Conservation (phyloP, 2,329 filamentous ascomycete species). For the Phialophora expanda region DNA sequence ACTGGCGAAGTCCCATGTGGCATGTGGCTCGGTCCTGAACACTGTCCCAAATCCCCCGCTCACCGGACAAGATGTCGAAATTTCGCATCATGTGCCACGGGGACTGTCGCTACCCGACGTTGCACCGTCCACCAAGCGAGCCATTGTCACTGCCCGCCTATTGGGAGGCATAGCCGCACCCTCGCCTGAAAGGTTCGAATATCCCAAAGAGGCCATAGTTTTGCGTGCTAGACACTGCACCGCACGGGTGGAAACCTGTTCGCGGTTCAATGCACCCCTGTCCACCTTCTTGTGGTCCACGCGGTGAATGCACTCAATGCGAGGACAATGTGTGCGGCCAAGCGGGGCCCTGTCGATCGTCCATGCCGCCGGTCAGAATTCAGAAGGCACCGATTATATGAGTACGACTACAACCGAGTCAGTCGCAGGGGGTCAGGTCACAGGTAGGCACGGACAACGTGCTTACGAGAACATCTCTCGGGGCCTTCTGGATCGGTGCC, state of each 20-base stretch:
- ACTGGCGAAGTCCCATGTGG: neutral
- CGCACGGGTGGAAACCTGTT: neutral
- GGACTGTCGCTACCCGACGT: neutral
- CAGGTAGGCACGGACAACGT: neutral
- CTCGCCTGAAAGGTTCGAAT: constrained; percentile 2
- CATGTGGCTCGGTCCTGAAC: neutral
- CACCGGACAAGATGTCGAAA: neutral
- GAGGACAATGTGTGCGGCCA: neutral
- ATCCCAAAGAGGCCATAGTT: neutral
- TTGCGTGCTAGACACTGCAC: neutral
- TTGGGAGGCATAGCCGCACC: neutral
- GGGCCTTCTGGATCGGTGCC: neutral
- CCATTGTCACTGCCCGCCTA: neutral
- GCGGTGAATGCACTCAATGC: neutral
- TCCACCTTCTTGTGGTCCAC: neutral
- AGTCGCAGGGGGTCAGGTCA: neutral
- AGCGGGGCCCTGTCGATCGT: neutral
- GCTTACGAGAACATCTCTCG: neutral
- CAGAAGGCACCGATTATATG: neutral
- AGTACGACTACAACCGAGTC: too few relatives aligned
- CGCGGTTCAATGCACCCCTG: neutral
- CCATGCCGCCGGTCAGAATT: neutral
- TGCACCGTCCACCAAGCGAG: neutral
- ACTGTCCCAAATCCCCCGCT: neutral
- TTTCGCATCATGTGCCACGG: neutral